A percentile compares a stretch with the other conserved stretches of the same genome.
These are phyloP conservation scores for Harringtonia aguacate DNA, from an alignment of 2,329 filamentous ascomycete species.

Conservation along the genomic window DNA sequence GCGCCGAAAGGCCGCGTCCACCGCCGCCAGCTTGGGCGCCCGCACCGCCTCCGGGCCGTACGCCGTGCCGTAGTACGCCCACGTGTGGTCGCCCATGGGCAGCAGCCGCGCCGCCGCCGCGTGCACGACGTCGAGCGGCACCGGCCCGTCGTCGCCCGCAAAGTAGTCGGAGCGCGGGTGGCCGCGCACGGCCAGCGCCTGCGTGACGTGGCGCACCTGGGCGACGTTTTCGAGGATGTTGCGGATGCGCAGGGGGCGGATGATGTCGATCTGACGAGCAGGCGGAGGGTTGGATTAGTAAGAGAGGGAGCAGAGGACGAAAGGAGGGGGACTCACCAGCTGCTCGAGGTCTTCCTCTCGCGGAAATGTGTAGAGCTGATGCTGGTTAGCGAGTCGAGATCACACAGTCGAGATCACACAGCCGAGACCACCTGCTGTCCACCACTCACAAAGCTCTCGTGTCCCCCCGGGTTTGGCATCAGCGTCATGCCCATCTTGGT, in stretches of 20 bases:
- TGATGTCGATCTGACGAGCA: constrained; percentile 34
- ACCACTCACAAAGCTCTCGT: constrained; percentile 25
- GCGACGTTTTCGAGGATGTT: constrained; percentile 27
- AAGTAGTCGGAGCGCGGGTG: constrained; percentile 22
- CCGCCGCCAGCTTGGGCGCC: constrained; percentile 21
- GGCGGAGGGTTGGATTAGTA: background rate
- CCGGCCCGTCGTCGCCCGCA: constrained; percentile 17
- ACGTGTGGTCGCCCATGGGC: constrained; percentile 23
- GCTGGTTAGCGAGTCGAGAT: no score
- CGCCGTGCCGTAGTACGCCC: constrained; percentile 23
- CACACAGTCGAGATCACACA: no score
- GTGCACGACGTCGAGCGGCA: constrained; percentile 22
- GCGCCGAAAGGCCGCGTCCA: constrained; percentile 20
- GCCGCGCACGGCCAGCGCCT: constrained; percentile 23
- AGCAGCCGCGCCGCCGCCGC: constrained; percentile 17
- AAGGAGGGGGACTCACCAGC: constrained; percentile 14
- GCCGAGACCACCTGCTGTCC: background rate
- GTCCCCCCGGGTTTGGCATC: constrained; percentile 40
- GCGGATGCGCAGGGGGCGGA: constrained; percentile 30
- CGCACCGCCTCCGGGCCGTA: constrained; percentile 23
- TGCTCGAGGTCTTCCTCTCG: constrained; percentile 36
- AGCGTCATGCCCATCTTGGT: constrained; percentile 44
- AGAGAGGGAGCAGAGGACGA: background rate
- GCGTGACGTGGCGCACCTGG: constrained; percentile 23
- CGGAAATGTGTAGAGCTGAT: constrained; percentile 29